Base-by-base conservation (phyloP, 306 rosid species). In the Sicyos edulis region DNA sequence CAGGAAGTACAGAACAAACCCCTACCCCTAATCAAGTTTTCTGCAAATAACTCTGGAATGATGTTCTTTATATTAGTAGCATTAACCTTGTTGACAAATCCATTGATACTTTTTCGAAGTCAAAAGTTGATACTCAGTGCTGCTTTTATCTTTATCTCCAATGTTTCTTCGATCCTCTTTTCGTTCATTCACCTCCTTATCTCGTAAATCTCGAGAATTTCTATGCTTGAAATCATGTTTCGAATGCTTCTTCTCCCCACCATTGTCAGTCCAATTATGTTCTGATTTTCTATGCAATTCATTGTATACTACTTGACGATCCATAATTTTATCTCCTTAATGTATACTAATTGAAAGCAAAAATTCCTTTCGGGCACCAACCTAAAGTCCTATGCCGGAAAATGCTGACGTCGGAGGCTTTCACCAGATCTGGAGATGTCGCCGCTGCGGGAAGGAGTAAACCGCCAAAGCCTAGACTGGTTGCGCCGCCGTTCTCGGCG, bases 51-150 rank as follows among this genome's bases (percentile, higher is more conserved):
- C 68, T 91, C 97, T 0, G 96, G 96, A 73, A 90, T 91, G 4
- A 93, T 91, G 67, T 90, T 93, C 45, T 91, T 93, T 16, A 93
- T 83, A 72, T 93, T 93, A 10, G 96, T 81, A 21, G 95, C 92
- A 71, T 93, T 93, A 54, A 93, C 99, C 86, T 93, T 93, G 85
- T 93, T 93, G 19, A 93, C 97, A 61, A 93, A 86, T 16, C 96
- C 96, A 70, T 93, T 93, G 50, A 93, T 93, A 59, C 97, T 93
- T 91, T 93, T 90, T 44, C 98, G 84, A 19, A 93, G 97, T 93
- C 76, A 93, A 73, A 7, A 96, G 77, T 68, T 93, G 98, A 78
- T 93, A 93, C 67, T 93, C 92, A 10, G 78, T 65, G 50, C 98
- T 90, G 71, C 93, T 87, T 77, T 93, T 93, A 54, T 93, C 98